These are phyloP conservation scores for Syncephalis plumigaleata DNA, from an alignment of 371 early-diverging fungal species.

Conservation along the genomic window DNA sequence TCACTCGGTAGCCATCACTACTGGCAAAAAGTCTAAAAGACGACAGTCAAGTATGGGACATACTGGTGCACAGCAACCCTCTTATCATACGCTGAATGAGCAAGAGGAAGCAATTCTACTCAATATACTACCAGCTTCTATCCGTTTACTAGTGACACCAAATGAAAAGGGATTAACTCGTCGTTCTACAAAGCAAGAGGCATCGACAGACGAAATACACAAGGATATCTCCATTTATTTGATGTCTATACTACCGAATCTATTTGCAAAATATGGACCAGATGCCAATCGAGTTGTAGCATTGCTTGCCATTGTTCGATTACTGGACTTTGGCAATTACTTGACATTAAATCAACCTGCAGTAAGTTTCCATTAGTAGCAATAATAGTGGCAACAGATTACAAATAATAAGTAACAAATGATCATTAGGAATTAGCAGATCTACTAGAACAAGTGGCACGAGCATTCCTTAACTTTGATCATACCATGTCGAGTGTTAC, in stretches of 20 bases:
- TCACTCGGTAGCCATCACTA: too few species aligned
- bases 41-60: too few species aligned
- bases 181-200: conserved; percentile 3
- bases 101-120: conserved; percentile 43
- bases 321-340: conserved; percentile 41
- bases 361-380: too few species aligned
- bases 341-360: conserved; percentile 39
- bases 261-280: conserved; percentile 44
- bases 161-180: conserved; percentile 12
- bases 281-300: conserved; percentile 25
- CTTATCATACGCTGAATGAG: conserved; percentile 19
- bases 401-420: background rate
- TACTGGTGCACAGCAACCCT: too few species aligned
- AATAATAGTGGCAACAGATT: background rate
- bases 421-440: background rate
- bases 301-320: conserved; percentile 22
- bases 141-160: conserved; percentile 15
- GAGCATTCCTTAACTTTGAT: background rate
- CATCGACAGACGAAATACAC: conserved; percentile 12
- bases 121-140: conserved; percentile 23
- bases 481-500: background rate
- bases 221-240: conserved; percentile 33
- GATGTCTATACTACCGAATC: conserved; percentile 28
- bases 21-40: too few species aligned
- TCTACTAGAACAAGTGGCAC: background rate